Evolutionary conservation across 2,329 filamentous ascomycete species (phyloP), one percentile per base, ranked within the genome.

Genomic region (Cercospora sp.): DNA sequence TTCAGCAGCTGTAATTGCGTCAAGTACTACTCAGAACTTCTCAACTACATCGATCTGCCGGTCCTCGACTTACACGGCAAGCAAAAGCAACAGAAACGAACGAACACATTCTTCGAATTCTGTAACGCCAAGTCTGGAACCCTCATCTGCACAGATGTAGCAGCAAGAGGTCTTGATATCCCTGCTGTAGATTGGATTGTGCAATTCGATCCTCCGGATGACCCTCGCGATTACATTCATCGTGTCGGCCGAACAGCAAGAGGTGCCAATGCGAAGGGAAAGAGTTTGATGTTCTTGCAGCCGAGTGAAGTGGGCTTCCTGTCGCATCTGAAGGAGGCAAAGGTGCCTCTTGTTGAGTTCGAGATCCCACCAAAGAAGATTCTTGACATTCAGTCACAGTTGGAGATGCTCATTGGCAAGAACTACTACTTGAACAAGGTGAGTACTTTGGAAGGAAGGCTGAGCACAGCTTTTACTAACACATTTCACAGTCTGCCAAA

Each of bases 81-180:
- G 82, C 93, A 97, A 82, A 99, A 99, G 82, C 95, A 99, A 81
- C 93, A 97, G 81, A 97, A 97, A 81, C 91, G 95, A n/a, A 99
- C 95, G 26, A 97, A 96, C 78, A 97, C 93, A 0, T 99, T 99
- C 80, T 99, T 98, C 80, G 94, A 98, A 79, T 99, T 99, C 79
- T 90, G 88, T 77, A 93, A 94, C 76, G 90, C 94, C 18, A 89
- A 89, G 72, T 88, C 91, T 72, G 95, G 94, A 26, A 97, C 92
- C 0, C 82, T 99, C 64, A 95, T 99, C 74, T 97, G 94, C 82
- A 99, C 95, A 0, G 95, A 99, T 76, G 95, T 99, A 71, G 95
- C 95, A 57, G 95, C 95, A 3, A 87, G 95, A 84, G 95, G 95
- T 40, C 86, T 99, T 60, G 95, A 98, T 85, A 97, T 98, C 71